Base-by-base conservation (phyloP, 208 protist species). In the Crithidia acanthocephali region DNA sequence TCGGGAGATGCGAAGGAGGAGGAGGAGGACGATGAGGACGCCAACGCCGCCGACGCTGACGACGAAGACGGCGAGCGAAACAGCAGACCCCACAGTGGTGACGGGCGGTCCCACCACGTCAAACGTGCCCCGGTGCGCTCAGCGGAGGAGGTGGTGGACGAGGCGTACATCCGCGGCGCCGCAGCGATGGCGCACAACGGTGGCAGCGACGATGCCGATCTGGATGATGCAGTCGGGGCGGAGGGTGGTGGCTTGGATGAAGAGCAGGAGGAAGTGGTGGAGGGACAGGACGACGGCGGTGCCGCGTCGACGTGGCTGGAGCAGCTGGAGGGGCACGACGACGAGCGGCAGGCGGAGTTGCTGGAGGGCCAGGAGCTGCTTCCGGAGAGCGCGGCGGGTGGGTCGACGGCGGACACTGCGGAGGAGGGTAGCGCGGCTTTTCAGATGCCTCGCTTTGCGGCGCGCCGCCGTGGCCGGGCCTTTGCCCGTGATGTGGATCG, bases 191-290 rank as follows among this genome's bases (percentile, higher is more conserved):
- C 11, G 3, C 6, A 20, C 9, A n/a, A n/a, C n/a, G 51, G 10
- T n/a, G 51, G n/a, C 30, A 23, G 2, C 4, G 51, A 10, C 27
- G 51, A n/a, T n/a, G 78, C 27, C n/a, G 70, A 67, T n/a, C 70
- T 51, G 5, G 59, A 47, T 27, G 76, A 50, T n/a, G 72, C 22
- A 40, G 83, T 4, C 10, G 77, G 50, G 27, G 58, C 16, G 8
- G 52, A 13, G 22, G 82, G 81, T 33, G 80, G 58, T 76, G 16
- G 68, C 15, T 76, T 66, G 42, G 64, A 75, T 11, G 68, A 85
- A 13, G 83, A 84, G n/a, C 83, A 83, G n/a, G 55, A 76, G 57
- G 80, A 89, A 55, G 84, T 83, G 48, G 68, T n/a, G 0, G 78
- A 68, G 1, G 72, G 63, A n/a, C 62, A 32, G 13, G 71, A 65